A percentile compares a stretch with the other conserved stretches of the same genome.
These are phyloP conservation scores for Omphalea diandra DNA, from an alignment of 441 rosid species.

Conservation along the genomic window DNA sequence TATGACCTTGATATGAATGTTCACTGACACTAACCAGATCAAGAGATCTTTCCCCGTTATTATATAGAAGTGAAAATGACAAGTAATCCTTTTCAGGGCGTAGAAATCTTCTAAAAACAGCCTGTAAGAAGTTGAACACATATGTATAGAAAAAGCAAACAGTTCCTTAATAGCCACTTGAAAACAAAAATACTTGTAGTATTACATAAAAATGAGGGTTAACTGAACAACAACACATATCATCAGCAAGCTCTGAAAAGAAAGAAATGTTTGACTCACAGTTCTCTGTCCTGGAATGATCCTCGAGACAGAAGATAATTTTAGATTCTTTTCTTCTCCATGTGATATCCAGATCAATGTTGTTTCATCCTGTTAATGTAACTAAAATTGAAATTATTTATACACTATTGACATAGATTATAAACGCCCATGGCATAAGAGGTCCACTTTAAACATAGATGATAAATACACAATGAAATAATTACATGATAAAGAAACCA, in stretches of 20 bases:
- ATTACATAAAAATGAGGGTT: constrained; percentile 13
- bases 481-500: neutral
- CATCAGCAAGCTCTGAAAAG: constrained; percentile 9
- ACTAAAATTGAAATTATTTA: constrained; percentile 45
- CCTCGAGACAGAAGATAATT: constrained; percentile 52
- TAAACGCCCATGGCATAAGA: neutral
- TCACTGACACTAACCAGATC: constrained; percentile 70
- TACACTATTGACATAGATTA: constrained; percentile 19
- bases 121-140: constrained; percentile 35
- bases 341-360: constrained; percentile 70
- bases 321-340: constrained; percentile 66
- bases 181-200: neutral
- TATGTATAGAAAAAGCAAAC: constrained; percentile 15
- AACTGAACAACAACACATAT: constrained; percentile 13
- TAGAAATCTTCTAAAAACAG: constrained; percentile 83
- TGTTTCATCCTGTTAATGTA: constrained; percentile 73
- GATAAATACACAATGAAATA: neutral
- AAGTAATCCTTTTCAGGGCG: constrained; percentile 91
- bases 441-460: neutral
- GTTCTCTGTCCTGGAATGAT: constrained; percentile 90
- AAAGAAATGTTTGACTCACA: constrained; percentile 45
- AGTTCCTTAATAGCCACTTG: constrained; percentile 6
- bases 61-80: constrained; percentile 87
- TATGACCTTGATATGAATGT: neutral
- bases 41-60: constrained; percentile 81